Base-by-base conservation (phyloP, 2,329 filamentous ascomycete species). In the Thyridium curvatum region DNA sequence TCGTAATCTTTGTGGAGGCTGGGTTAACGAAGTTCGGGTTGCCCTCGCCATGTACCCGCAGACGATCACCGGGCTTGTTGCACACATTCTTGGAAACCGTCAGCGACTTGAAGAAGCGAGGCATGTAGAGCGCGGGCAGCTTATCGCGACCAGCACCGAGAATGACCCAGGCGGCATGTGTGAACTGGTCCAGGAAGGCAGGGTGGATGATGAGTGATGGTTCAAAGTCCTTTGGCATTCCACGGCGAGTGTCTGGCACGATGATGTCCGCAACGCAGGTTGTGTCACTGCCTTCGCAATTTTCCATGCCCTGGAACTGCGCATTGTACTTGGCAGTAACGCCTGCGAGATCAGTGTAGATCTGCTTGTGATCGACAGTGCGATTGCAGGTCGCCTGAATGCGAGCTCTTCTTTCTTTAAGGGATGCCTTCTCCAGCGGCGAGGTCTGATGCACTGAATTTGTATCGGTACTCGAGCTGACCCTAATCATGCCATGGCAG, bases 161-260 rank as follows among this genome's bases (percentile, higher is more conserved):
- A 10, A 44, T 39, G 18, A 44, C 41, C 41, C 41, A 44, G 16
- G 41, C 41, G 1, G 41, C 35, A 33, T 44, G 41, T 1, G 41
- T 44, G 30, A 44, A 44, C 35, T 44, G 41, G 42, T 77, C 72
- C 3, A 74, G 48, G 35, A 71, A 61, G 1, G 65, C 56, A 0
- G 72, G 65, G 26, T 72, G 69, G 7, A 73, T 50, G 36, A 67
- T 59, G 15, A 66, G 62, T 0, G 58, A 43, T 3, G 63, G 58
- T 46, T 77, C 68, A 34, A 64, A 58, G 2, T 52, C 47, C 42
- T 62, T 56, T 1, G 69, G 70, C 72, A 75, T 74, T 1, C 54
- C 45, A 2, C 54, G 45, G 1, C 54, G 53, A 0, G 70, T 74
- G 34, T 74, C 61, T 3, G 62, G 61, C 3, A 71, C 52, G 10